These are phyloP conservation scores for Cucurbita moschata DNA, from an alignment of 306 rosid species.

Conservation along the genomic window DNA sequence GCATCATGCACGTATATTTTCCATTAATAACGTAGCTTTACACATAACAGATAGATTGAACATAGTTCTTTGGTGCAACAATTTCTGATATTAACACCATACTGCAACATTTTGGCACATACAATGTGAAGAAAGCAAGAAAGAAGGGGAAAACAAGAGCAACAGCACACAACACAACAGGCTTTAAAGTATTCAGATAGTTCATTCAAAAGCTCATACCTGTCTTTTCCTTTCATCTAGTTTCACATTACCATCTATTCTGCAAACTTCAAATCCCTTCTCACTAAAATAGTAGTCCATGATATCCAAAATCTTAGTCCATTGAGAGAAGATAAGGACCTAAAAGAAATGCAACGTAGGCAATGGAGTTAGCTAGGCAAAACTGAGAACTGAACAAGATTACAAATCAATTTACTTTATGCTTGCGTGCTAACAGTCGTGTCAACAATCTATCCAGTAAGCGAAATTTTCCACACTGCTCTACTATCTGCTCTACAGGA, in stretches of 20 bases:
- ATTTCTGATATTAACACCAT: neutral
- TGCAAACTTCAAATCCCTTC: constrained; percentile 71
- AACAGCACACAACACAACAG: neutral
- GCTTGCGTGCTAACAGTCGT: constrained; percentile 44
- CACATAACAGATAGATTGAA: neutral
- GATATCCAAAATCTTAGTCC: constrained; percentile 72
- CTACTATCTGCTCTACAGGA: constrained; percentile 64
- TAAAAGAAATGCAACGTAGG: constrained; percentile 22
- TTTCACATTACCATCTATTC: constrained; percentile 72
- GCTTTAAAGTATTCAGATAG: neutral
- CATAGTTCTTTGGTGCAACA: neutral
- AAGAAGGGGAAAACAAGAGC: neutral
- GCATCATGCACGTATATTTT: neutral
- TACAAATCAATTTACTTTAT: constrained; percentile 38
- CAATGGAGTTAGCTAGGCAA: constrained; percentile 14
- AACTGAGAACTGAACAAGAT: constrained; percentile 5
- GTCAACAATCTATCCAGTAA: constrained; percentile 70
- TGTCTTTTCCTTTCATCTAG: constrained; percentile 69
- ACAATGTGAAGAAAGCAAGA: neutral
- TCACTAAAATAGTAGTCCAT: constrained; percentile 91
- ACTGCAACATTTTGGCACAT: neutral
- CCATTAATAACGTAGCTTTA: neutral
- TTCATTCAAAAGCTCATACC: constrained; percentile 29
- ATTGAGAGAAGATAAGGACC: constrained; percentile 88
- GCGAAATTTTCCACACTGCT: constrained; percentile 74